Evolutionary conservation across 2,329 filamentous ascomycete species (phyloP), one percentile per base, ranked within the genome.

Genomic region (Anisogramma anomala): DNA sequence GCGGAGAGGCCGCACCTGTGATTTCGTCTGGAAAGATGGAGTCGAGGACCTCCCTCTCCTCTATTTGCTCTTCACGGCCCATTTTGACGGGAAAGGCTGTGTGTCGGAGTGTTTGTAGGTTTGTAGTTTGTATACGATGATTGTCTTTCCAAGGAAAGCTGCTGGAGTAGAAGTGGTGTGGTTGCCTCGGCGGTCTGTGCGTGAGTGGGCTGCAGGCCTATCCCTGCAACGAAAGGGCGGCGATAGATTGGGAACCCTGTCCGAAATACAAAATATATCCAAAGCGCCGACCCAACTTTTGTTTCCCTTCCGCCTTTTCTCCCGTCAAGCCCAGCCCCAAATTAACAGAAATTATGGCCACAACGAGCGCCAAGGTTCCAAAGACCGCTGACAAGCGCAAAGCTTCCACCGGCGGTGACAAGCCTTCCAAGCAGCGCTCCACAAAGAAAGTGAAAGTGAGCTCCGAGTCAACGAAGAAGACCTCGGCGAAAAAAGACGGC

Each of bases 21-120:
- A 98, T 94, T 66, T 98, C 91, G 46, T 98, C 89, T 1, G 91
- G 87, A 53, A 96, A 98, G 57, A 98, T 98, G 47, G 89, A 95
- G 58, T 94, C 86, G 58, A 98, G 85, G 53, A 98, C 89, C 63
- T 98, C 91, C 48, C 88, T 81, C 72, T 98, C 91, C 66, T 98
- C 91, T 50, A 80, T 67, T 62, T 98, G 91, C 47, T 98, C 91
- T 70, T 96, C 89, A 59, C 66, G 72, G 36, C 77, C 77, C 77
- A 82, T 80, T 6, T 48, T 66, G 51, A 36, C 28, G 44, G 26
- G 33, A 18, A 6, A n/a, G 10, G 9, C 22, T 15, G 18, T 6
- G 39, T 20, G 6, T 3, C 17, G 22, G 19, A n/a, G 3, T 18
- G 27, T 10, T 31, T 18, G 27, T 6, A 11, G 13, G 36, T 10